phyloP scores from a whole-genome alignment of 179 eudicot genomes.

The Camellia oleifera region DNA sequence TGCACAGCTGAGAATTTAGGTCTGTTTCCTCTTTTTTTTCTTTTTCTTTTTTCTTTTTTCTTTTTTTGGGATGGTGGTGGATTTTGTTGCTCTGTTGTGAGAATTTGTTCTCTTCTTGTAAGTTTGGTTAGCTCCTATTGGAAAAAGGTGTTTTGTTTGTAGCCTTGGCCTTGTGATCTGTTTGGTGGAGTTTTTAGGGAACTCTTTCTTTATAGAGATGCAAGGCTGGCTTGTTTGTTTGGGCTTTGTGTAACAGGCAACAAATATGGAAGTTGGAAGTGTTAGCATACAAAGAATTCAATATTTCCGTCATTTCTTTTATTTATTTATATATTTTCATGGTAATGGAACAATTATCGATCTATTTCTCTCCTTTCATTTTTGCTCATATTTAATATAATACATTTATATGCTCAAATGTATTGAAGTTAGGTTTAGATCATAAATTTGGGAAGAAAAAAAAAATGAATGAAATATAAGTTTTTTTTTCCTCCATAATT shows the following conservation, averaged over 20 bases:
- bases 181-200: neutral
- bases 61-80: constrained; percentile 10
- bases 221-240: neutral
- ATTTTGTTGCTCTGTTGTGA: constrained; percentile 11
- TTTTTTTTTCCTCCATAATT: too few relatives aligned
- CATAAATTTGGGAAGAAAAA: too few relatives aligned
- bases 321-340: neutral
- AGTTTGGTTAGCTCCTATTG: neutral
- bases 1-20: constrained; percentile 69
- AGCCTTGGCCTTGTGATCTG: neutral
- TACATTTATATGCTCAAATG: neutral
- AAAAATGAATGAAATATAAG: too few relatives aligned
- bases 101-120: constrained; percentile 10
- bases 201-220: neutral
- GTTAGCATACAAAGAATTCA: neutral
- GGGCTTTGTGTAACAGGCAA: constrained; percentile 2
- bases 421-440: too few relatives aligned
- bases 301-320: neutral
- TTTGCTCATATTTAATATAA: neutral
- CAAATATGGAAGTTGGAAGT: neutral
- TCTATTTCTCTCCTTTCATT: neutral
- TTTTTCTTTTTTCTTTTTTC: neutral
- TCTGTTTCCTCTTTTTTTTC: neutral
- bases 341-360: neutral
- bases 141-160: constrained; percentile 19